A percentile compares a stretch with the other conserved stretches of the same genome.
These are phyloP conservation scores for Sporothrix dimorphospora DNA, from an alignment of 2,329 filamentous ascomycete species.

Conservation along the genomic window DNA sequence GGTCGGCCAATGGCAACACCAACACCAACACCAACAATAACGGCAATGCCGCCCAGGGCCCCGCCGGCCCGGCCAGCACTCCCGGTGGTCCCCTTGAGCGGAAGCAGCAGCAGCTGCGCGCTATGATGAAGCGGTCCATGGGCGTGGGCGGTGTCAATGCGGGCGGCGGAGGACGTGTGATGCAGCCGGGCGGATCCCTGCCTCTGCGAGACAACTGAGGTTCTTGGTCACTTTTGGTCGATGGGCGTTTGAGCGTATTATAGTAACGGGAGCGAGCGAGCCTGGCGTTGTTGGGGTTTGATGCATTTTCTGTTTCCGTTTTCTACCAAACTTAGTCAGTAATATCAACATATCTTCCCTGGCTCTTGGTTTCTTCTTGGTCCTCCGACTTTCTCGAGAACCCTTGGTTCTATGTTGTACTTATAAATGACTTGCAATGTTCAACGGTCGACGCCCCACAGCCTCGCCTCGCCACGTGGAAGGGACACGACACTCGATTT, in stretches of 20 bases:
- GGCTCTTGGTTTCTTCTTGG: background rate
- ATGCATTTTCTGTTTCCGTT: background rate
- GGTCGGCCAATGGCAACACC: background rate
- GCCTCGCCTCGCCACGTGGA: slow-evolving; percentile 16
- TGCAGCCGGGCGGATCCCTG: slow-evolving; percentile 29
- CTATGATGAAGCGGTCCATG: slow-evolving; percentile 25
- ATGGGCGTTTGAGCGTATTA: background rate
- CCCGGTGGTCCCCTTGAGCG: slow-evolving; percentile 19
- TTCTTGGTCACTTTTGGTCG: background rate
- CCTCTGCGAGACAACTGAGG: slow-evolving; percentile 25
- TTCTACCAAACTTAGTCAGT: slow-evolving; percentile 2
- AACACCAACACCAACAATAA: background rate
- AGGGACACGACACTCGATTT: background rate
- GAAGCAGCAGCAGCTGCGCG: slow-evolving; percentile 28
- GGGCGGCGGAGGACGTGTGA: slow-evolving; percentile 27
- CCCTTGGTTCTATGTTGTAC: no score
- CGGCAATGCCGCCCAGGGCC: background rate
- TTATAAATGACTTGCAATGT: no score
- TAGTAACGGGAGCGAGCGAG: background rate
- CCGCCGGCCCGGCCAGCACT: background rate
- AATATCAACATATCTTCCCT: background rate
- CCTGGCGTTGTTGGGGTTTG: slow-evolving; percentile 6
- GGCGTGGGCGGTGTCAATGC: slow-evolving; percentile 34
- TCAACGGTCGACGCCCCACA: background rate
- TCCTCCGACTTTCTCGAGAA: background rate